phyloP scores from a whole-genome alignment of 257 asterid species.

The Lycium barbarum region DNA sequence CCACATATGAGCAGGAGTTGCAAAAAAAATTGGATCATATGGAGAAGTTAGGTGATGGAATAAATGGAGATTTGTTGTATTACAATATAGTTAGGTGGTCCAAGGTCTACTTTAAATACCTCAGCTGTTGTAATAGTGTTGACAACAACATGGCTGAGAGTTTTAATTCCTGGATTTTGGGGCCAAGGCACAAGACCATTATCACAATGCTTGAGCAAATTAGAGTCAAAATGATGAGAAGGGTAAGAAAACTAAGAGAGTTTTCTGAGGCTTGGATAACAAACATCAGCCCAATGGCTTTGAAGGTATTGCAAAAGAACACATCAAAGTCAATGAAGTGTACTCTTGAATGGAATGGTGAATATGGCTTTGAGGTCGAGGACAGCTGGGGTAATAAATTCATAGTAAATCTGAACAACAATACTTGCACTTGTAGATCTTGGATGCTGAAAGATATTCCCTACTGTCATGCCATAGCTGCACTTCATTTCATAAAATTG shows the following conservation, averaged over 20 bases:
- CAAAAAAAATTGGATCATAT: not conserved
- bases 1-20: too few relatives aligned
- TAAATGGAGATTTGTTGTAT: too few relatives aligned
- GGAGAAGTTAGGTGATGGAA: too few relatives aligned
- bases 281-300: not conserved
- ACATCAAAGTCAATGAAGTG: too few relatives aligned
- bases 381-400: too few relatives aligned
- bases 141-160: not conserved
- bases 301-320: too few relatives aligned
- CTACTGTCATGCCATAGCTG: too few relatives aligned
- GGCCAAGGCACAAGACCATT: not conserved
- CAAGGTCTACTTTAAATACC: too few relatives aligned
- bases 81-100: not conserved
- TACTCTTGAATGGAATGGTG: too few relatives aligned
- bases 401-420: not conserved
- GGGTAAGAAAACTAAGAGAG: not conserved
- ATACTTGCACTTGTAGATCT: not conserved
- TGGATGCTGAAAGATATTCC: not conserved
- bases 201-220: not conserved
- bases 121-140: not conserved
- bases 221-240: not conserved
- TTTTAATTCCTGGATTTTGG: not conserved
- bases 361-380: too few relatives aligned
- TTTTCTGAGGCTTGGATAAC: not conserved
- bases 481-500: not conserved